Evolutionary conservation across 73 alveolate species (phyloP), one percentile per base, ranked within the genome.

Genomic region (Tetrahymena thermophila): DNA sequence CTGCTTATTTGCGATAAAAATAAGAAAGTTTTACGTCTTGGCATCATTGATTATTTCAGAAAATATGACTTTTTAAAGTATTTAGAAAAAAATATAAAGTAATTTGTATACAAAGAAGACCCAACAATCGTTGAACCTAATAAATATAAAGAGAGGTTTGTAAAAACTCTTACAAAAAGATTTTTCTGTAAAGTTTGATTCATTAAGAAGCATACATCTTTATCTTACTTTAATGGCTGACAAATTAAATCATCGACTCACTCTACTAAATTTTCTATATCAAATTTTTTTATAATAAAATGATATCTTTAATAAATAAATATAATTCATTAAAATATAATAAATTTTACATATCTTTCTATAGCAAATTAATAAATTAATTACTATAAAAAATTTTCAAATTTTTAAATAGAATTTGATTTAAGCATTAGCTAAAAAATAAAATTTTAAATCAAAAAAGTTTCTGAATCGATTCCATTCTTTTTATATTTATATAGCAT

Each of bases 31-130:
- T 42, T 96, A 16, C 85, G 96, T 83, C 31, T 96, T 28, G 96
- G 96, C 35, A 96, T 96, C n/a, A 96, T 96, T n/a, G 97, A 96
- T 84, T 96, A 94, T 58, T 96, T 96, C 43, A 56, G 94, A 84
- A 85, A 95, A 42, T 96, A 94, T 34, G 93, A 85, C 25, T 50
- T 96, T 1, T 37, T 17, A 42, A 96, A 96, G 44, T 83, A 34
- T 35, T 38, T 96, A 38, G 97, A 96, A 95, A 95, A 93, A n/a
- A 28, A 71, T 28, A 71, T 71, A n/a, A 71, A 71, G n/a, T n/a
- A 31, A 28, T 71, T 71, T n/a, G 37, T 71, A n/a, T 71, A 71
- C 37, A 31, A 31, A 28, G 89, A 71, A 71, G 89, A 71, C 37
- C 89, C 89, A 9, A 71, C 89, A 11, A 71, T 71, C n/a, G 37